These are phyloP conservation scores for Ogataea methanolica DNA, from an alignment of 805 yeast species.

Conservation along the genomic window DNA sequence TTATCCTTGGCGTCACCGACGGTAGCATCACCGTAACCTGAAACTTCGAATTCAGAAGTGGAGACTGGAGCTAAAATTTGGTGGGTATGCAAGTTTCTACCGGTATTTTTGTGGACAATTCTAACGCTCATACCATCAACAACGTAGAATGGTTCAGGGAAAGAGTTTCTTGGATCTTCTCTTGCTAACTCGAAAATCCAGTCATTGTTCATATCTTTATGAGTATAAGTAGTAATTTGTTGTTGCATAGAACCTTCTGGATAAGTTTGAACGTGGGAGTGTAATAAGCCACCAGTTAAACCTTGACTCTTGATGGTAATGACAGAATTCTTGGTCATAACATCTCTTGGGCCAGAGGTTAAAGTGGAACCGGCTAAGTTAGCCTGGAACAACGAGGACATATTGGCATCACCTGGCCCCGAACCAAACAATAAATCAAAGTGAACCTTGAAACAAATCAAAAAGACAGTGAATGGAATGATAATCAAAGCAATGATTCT, in stretches of 20 bases:
- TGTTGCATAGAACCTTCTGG: constrained; percentile 94
- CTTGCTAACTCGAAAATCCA: constrained; percentile 68
- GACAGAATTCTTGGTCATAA: constrained; percentile 53
- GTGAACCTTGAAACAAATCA: constrained; percentile 68
- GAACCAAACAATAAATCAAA: constrained; percentile 67
- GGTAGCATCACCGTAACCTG: constrained; percentile 74
- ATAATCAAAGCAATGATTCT: constrained; percentile 59
- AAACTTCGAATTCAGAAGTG: constrained; percentile 68
- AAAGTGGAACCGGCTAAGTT: constrained; percentile 68
- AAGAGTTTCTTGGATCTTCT: constrained; percentile 32
- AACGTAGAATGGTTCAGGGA: constrained; percentile 35
- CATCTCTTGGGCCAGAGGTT: constrained; percentile 59
- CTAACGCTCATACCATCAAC: constrained; percentile 66
- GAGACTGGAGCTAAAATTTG: constrained; percentile 70
- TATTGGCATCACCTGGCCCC: constrained; percentile 88
- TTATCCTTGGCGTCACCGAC: constrained; percentile 80
- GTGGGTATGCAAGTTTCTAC: constrained; percentile 81
- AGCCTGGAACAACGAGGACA: constrained; percentile 86
- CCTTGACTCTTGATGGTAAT: constrained; percentile 70
- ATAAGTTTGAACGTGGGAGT: constrained; percentile 80
- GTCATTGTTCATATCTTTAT: constrained; percentile 81
- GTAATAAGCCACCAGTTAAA: constrained; percentile 68
- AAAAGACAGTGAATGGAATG: constrained; percentile 58
- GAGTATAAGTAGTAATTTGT: constrained; percentile 90
- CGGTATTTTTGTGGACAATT: constrained; percentile 64